These are phyloP conservation scores for Candida chilensis DNA, from an alignment of 805 yeast genomes.

Conservation along the genomic window DNA sequence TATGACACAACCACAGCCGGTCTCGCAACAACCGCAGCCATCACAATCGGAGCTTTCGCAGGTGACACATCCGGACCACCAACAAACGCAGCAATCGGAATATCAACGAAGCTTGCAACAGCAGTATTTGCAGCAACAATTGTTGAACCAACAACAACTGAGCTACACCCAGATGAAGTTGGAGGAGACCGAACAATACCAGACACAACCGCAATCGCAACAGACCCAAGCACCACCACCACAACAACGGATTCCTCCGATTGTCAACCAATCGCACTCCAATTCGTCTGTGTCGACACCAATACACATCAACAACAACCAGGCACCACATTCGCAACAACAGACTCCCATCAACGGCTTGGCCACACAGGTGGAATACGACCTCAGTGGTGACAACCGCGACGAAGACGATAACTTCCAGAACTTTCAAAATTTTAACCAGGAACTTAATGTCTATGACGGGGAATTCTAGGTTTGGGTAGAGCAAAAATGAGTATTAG, in stretches of 20 bases:
- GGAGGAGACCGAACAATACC: too few relatives aligned
- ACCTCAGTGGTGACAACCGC: constrained; percentile 1
- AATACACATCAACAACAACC: constrained; percentile 2
- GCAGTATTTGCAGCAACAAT: constrained; percentile 10
- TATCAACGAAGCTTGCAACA: constrained; percentile 5
- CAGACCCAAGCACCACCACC: constrained; percentile 1
- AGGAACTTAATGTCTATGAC: constrained; percentile 2
- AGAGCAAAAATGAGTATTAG: background rate
- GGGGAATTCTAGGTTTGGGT: constrained; percentile 3
- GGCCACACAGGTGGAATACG: background rate
- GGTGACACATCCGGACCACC: constrained; percentile 3
- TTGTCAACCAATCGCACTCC: too few relatives aligned
- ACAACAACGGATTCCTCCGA: too few relatives aligned
- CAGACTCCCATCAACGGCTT: too few relatives aligned
- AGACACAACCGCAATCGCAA: constrained; percentile 4
- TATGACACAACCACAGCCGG: constrained; percentile 2
- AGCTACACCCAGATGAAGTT: too few relatives aligned
- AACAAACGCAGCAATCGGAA: constrained; percentile 5
- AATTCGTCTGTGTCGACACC: too few relatives aligned
- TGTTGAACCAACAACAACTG: constrained; percentile 8
- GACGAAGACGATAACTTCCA: constrained; percentile 3
- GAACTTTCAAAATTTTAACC: constrained; percentile 4
- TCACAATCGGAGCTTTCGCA: constrained; percentile 1
- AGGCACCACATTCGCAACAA: constrained; percentile 4
- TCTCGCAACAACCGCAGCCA: constrained; percentile 4